These are phyloP conservation scores for Corylus avellana DNA, from an alignment of 306 rosid genomes.

Conservation along the genomic window DNA sequence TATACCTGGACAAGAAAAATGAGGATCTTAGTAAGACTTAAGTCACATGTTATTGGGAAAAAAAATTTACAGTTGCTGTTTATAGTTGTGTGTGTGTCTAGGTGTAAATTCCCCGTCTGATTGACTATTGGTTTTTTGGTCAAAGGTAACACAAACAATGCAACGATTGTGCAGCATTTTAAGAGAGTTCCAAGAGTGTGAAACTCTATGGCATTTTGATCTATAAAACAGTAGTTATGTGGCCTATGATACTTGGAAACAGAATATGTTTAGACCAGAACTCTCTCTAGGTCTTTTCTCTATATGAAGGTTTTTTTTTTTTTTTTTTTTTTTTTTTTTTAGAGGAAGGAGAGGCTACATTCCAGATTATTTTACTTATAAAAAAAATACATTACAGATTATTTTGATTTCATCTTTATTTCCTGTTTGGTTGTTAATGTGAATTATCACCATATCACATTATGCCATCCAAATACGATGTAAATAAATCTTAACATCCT, in stretches of 20 bases:
- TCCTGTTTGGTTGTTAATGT: not conserved
- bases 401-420: conserved; percentile 28
- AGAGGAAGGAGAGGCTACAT: conserved; percentile 33
- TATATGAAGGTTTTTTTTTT: conserved; percentile 30
- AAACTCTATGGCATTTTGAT: not conserved
- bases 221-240: not conserved
- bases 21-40: not conserved
- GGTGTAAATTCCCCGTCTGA: not conserved
- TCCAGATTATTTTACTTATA: conserved; percentile 39
- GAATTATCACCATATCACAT: not conserved
- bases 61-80: not conserved
- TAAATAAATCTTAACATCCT: not conserved
- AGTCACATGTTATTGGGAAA: not conserved
- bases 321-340: conserved; percentile 16
- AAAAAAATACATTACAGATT: conserved; percentile 32
- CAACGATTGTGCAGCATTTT: not conserved
- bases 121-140: not conserved
- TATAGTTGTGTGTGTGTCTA: not conserved
- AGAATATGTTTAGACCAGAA: not conserved
- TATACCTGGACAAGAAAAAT: not conserved
- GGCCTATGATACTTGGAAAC: not conserved
- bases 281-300: conserved; percentile 39
- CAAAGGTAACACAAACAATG: not conserved
- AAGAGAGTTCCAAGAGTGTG: not conserved
- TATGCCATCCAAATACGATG: not conserved